phyloP scores from a whole-genome alignment of 495 filamentous ascomycete species.

The Antarctomyces pellizariae region DNA sequence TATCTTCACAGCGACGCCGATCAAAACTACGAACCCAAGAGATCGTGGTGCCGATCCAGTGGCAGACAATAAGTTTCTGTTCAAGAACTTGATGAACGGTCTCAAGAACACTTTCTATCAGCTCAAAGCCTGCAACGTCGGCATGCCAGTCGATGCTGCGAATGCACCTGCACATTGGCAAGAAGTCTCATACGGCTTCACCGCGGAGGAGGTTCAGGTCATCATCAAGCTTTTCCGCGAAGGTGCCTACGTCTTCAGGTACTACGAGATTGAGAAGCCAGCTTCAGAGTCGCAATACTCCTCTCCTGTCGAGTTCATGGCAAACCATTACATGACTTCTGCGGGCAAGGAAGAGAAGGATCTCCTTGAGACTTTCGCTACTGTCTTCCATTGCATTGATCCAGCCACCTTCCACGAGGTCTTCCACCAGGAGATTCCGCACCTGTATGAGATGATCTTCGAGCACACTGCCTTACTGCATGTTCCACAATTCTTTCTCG shows the following conservation, averaged over 20 bases:
- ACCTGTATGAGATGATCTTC: constrained; percentile 93
- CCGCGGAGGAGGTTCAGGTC: constrained; percentile 87
- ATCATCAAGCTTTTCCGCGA: constrained; percentile 96
- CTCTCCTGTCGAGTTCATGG: constrained; percentile 69
- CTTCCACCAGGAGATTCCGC: constrained; percentile 90
- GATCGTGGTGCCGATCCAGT: constrained; percentile 82
- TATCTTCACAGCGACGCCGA: constrained; percentile 87
- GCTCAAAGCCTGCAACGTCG: constrained; percentile 62
- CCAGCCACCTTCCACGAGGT: constrained; percentile 97
- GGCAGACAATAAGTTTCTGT: constrained; percentile 94
- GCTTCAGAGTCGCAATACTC: constrained; percentile 48
- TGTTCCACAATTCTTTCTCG: constrained; percentile 92
- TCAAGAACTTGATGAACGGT: constrained; percentile 94
- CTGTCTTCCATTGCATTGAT: constrained; percentile 95
- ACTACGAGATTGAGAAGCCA: constrained; percentile 76
- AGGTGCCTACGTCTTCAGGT: constrained; percentile 84
- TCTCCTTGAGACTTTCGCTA: constrained; percentile 89
- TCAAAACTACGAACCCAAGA: constrained; percentile 81
- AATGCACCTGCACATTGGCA: constrained; percentile 79
- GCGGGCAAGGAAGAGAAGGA: constrained; percentile 95
- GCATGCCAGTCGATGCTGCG: constrained; percentile 42
- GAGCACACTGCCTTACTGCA: constrained; percentile 85
- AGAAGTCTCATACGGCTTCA: constrained; percentile 90
- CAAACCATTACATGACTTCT: constrained; percentile 76
- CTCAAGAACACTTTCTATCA: constrained; percentile 94